Conservation (phyloP, 2,329 filamentous ascomycete genomes). For the Talaromyces sp. region DNA sequence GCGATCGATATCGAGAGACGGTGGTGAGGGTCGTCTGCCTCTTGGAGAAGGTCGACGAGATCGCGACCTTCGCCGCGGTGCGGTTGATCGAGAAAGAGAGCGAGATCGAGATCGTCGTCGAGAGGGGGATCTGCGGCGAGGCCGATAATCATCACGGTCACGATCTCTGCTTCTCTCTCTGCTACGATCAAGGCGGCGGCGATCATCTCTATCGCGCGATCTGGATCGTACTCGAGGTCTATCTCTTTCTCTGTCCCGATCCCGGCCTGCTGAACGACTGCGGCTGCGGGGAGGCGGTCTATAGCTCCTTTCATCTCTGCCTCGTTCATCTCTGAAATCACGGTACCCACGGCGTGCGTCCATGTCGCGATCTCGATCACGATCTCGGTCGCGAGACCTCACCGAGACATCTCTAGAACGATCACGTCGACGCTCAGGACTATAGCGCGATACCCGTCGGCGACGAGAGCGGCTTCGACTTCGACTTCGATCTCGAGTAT, state of each 20-base stretch:
- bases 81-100: conserved; percentile 23
- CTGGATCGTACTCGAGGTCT: conserved; percentile 19
- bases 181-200: conserved; percentile 24
- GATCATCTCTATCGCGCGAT: conserved; percentile 26
- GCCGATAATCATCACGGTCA: conserved; percentile 27
- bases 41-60: conserved; percentile 35
- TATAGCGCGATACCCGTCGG: conserved; percentile 31
- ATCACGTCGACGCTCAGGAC: conserved; percentile 32
- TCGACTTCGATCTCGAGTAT: conserved; percentile 32
- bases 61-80: conserved; percentile 31
- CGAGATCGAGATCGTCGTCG: conserved; percentile 19
- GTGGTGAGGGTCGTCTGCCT: conserved; percentile 32
- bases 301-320: conserved; percentile 36
- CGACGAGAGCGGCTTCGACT: conserved; percentile 36
- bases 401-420: conserved; percentile 33
- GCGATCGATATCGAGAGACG: conserved; percentile 46
- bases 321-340: conserved; percentile 34
- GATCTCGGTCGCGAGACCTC: conserved; percentile 36
- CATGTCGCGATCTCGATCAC: conserved; percentile 32
- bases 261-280: conserved; percentile 36
- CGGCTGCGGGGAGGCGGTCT: conserved; percentile 38
- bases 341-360: conserved; percentile 38
- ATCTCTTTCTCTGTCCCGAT: conserved; percentile 28
- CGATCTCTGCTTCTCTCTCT: conserved; percentile 25
- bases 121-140: conserved; percentile 28